Percentiles rank a stretch among this genome's conserved stretches.
phyloP scores from a whole-genome alignment of 345 rosid genomes.

The Geranium rotundifolium region DNA sequence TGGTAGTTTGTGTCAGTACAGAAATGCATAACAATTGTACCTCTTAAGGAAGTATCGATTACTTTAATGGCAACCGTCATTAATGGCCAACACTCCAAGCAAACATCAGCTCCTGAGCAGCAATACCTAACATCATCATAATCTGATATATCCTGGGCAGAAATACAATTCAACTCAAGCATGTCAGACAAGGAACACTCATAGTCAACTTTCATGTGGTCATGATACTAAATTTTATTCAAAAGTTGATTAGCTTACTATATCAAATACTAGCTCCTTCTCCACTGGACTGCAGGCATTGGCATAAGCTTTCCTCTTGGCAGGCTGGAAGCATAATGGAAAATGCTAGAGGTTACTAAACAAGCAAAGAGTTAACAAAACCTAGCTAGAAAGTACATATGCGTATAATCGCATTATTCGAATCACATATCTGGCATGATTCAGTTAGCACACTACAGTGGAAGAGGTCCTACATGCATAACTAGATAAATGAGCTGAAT shows the following conservation, averaged over 20 bases:
- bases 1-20: not conserved
- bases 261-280: slow-evolving; percentile 81
- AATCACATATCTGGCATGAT: not conserved
- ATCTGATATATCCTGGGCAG: slow-evolving; percentile 70
- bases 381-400: not conserved
- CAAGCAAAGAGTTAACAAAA: not conserved
- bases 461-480: not conserved
- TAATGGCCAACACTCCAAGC: slow-evolving; percentile 87
- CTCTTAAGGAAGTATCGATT: slow-evolving; percentile 73
- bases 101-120: slow-evolving; percentile 91
- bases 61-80: slow-evolving; percentile 85
- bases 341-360: not conserved
- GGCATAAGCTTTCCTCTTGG: slow-evolving; percentile 67
- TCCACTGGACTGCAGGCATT: slow-evolving; percentile 78
- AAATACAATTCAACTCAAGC: slow-evolving; percentile 8
- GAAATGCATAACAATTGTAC: slow-evolving; percentile 19
- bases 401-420: not conserved
- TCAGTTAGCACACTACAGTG: not conserved
- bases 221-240: no score
- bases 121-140: slow-evolving; percentile 88
- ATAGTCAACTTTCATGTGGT: not conserved
- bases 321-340: slow-evolving; percentile 37
- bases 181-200: slow-evolving; percentile 6
- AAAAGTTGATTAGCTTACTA: slow-evolving; percentile 37
- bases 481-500: not conserved